Evolutionary conservation across 2,329 filamentous ascomycete species (phyloP).

Genomic region (Fusarium sp.): DNA sequence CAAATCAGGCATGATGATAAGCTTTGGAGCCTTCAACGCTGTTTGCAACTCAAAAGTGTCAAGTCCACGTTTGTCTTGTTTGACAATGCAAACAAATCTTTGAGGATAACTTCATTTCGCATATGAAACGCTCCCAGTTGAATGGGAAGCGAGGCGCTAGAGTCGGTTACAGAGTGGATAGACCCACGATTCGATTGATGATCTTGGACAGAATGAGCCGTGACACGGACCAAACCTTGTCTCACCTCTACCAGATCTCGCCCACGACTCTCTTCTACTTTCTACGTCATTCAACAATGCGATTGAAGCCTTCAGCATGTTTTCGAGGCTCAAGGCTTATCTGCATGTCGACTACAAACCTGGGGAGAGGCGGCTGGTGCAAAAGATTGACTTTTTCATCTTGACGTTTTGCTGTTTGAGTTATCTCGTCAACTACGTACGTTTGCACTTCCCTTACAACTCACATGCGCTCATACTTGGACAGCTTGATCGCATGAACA

Average conservation of each 20-base stretch:
- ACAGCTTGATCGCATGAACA: slow-evolving; percentile 54
- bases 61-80: background rate
- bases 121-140: background rate
- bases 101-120: background rate
- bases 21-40: background rate
- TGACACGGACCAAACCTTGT: background rate
- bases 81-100: background rate
- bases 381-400: slow-evolving; percentile 74
- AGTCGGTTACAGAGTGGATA: background rate
- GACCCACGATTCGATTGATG: background rate
- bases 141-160: background rate
- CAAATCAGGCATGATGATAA: background rate
- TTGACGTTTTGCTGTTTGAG: slow-evolving; percentile 72
- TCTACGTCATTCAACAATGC: background rate
- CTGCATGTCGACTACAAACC: slow-evolving; percentile 50
- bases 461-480: background rate
- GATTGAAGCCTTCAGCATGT: slow-evolving; percentile 2
- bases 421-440: slow-evolving; percentile 66
- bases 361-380: slow-evolving; percentile 59
- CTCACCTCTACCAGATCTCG: background rate
- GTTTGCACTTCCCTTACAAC: slow-evolving; percentile 21
- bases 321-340: slow-evolving; percentile 46
- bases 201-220: background rate
- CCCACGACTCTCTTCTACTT: background rate
- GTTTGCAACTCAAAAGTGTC: background rate